Conservation (phyloP, 495 filamentous ascomycete species). For the Penicillium angulare region DNA sequence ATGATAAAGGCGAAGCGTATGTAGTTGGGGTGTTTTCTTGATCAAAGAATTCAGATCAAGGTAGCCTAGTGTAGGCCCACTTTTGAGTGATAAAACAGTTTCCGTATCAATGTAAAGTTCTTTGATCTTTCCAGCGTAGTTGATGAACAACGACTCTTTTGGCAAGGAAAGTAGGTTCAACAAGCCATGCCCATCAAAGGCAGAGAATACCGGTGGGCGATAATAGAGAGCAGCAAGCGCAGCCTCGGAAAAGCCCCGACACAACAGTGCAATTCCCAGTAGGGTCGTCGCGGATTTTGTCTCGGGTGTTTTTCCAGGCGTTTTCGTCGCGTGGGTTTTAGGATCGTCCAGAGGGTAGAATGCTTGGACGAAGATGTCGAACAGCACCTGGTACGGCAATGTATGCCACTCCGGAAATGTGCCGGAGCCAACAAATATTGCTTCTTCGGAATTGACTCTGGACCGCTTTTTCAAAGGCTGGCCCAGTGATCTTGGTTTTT, state of each 20-base stretch:
- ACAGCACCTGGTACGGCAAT: slow-evolving; percentile 69
- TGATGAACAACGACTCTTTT: slow-evolving; percentile 39
- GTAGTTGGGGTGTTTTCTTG: slow-evolving; percentile 42
- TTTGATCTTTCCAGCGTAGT: slow-evolving; percentile 67
- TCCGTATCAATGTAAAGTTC: slow-evolving; percentile 66
- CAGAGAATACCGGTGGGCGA: slow-evolving; percentile 59
- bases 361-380: slow-evolving; percentile 66
- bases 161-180: slow-evolving; percentile 46
- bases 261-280: slow-evolving; percentile 56
- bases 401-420: slow-evolving; percentile 64
- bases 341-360: slow-evolving; percentile 59
- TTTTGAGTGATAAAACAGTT: slow-evolving; percentile 40
- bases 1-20: slow-evolving; percentile 41
- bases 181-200: slow-evolving; percentile 48
- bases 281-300: slow-evolving; percentile 55
- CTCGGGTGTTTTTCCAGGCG: slow-evolving; percentile 20
- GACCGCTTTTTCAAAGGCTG: slow-evolving; percentile 27
- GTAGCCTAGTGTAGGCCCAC: slow-evolving; percentile 43
- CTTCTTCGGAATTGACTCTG: slow-evolving; percentile 20
- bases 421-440: slow-evolving; percentile 31
- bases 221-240: slow-evolving; percentile 73
- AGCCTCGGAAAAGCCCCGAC: slow-evolving; percentile 67
- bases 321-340: slow-evolving; percentile 1
- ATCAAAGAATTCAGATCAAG: slow-evolving; percentile 45
- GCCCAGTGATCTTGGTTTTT: neutral